Evolutionary conservation across 2,329 filamentous ascomycete genomes (phyloP).

Genomic region (Epichloe gansuensis): DNA sequence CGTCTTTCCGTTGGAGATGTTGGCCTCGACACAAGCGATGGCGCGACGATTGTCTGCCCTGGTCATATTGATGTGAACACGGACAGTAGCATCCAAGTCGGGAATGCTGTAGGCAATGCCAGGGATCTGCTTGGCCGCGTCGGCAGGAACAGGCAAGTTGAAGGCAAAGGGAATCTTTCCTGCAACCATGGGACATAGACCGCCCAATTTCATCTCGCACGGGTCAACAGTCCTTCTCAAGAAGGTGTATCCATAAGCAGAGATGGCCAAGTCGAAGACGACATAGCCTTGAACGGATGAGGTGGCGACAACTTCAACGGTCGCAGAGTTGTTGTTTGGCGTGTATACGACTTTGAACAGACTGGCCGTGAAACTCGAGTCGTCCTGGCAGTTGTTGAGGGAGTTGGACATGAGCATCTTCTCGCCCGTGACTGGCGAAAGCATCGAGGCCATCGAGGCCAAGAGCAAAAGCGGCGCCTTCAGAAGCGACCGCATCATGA

Average conservation of each 20-base stretch:
- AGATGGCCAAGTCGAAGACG: conserved; percentile 59
- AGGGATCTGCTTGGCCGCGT: conserved; percentile 54
- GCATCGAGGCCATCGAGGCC: conserved; percentile 29
- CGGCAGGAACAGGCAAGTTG: conserved; percentile 45
- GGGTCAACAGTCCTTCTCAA: conserved; percentile 59
- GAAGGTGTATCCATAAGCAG: conserved; percentile 71
- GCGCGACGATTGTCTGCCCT: conserved; percentile 36
- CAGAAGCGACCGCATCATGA: conserved; percentile 34
- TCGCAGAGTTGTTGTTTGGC: conserved; percentile 58
- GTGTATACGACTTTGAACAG: conserved; percentile 78
- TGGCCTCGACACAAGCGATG: conserved; percentile 77
- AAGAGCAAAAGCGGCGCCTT: conserved; percentile 32
- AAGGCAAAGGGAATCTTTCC: conserved; percentile 67
- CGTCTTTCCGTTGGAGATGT: conserved; percentile 82
- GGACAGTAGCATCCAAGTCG: conserved; percentile 77
- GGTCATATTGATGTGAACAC: conserved; percentile 65
- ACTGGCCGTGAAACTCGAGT: conserved; percentile 76
- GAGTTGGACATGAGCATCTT: conserved; percentile 69
- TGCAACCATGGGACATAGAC: conserved; percentile 83
- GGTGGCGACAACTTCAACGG: conserved; percentile 65
- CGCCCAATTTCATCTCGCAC: conserved; percentile 54
- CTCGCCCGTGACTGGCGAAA: conserved; percentile 42
- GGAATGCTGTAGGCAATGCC: conserved; percentile 80
- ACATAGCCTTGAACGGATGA: conserved; percentile 76
- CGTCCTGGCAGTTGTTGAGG: conserved; percentile 70